Evolutionary conservation across 2,329 filamentous ascomycete genomes (phyloP).

Genomic region (Colletotrichum sp.): DNA sequence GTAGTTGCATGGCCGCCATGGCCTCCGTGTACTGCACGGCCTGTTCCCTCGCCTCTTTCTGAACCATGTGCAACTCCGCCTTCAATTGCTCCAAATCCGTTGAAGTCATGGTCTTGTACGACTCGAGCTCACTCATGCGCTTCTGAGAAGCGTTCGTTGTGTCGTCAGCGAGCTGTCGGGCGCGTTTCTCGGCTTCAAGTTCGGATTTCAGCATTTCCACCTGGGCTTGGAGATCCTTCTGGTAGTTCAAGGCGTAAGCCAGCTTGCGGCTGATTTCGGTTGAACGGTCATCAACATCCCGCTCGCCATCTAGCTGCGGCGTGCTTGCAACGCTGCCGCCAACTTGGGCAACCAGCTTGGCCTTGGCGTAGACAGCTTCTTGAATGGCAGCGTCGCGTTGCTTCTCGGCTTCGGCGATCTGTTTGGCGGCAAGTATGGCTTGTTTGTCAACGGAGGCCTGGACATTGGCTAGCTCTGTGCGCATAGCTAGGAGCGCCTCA

Average conservation of each 20-base stretch:
- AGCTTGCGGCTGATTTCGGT: slow-evolving; percentile 82
- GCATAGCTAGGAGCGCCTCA: slow-evolving; percentile 91
- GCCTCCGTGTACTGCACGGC: slow-evolving; percentile 80
- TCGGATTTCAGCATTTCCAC: slow-evolving; percentile 73
- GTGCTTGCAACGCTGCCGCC: slow-evolving; percentile 68
- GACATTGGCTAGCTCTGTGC: slow-evolving; percentile 85
- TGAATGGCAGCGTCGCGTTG: slow-evolving; percentile 93
- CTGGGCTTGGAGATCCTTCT: slow-evolving; percentile 81
- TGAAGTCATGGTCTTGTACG: slow-evolving; percentile 81
- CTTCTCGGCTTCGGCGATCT: slow-evolving; percentile 92
- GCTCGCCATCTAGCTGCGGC: slow-evolving; percentile 62
- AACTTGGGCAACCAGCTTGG: slow-evolving; percentile 81
- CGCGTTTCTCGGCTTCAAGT: slow-evolving; percentile 79
- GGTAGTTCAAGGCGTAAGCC: slow-evolving; percentile 78
- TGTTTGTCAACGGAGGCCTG: slow-evolving; percentile 91
- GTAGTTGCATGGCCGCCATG: slow-evolving; percentile 72
- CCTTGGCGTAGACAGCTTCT: slow-evolving; percentile 94
- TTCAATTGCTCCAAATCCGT: slow-evolving; percentile 86
- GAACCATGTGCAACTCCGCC: slow-evolving; percentile 80
- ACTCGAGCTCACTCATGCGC: slow-evolving; percentile 83
- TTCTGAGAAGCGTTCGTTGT: slow-evolving; percentile 82
- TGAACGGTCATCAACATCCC: slow-evolving; percentile 69
- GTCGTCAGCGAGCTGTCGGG: slow-evolving; percentile 86
- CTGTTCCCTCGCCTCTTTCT: slow-evolving; percentile 81
- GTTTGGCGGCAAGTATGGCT: slow-evolving; percentile 81